phyloP scores from a whole-genome alignment of 2,329 filamentous ascomycete genomes.

The Triangularia setosa region DNA sequence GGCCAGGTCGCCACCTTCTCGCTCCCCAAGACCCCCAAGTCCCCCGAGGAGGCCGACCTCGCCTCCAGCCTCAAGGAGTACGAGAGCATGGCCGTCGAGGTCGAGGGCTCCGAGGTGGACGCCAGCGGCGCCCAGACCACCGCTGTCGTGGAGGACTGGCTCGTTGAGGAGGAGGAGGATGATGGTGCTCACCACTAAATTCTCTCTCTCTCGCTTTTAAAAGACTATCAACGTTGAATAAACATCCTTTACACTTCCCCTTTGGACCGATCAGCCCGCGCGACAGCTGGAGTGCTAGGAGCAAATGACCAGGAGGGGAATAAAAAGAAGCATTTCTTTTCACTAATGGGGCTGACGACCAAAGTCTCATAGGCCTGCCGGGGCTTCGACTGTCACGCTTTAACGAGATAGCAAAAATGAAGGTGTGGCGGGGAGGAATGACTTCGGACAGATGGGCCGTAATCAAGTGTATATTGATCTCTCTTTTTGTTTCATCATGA shows the following conservation, averaged over 20 bases:
- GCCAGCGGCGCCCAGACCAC: constrained; percentile 58
- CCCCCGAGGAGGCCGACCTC: constrained; percentile 91
- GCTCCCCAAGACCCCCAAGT: constrained; percentile 74
- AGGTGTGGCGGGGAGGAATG: no score
- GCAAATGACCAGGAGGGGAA: no score
- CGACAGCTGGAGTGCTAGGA: no score
- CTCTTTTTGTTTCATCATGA: no score
- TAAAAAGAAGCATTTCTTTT: no score
- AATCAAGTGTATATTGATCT: no score
- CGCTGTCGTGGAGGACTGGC: constrained; percentile 70
- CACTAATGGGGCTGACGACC: no score
- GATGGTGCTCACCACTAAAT: constrained; percentile 49
- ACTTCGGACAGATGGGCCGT: no score
- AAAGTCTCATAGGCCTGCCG: no score
- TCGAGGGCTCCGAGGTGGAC: constrained; percentile 75
- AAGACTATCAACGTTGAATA: background rate
- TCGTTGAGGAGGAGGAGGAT: constrained; percentile 67
- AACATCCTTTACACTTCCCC: background rate
- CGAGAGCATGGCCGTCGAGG: constrained; percentile 88
- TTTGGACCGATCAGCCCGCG: no score
- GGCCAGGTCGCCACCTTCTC: constrained; percentile 88
- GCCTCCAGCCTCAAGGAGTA: constrained; percentile 90
- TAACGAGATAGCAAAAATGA: no score
- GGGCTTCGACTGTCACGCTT: no score
- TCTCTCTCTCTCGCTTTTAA: background rate